Percentiles rank a stretch among this genome's conserved stretches.
phyloP scores from a whole-genome alignment of 139 green algal genomes.

The Eudorina sp. region DNA sequence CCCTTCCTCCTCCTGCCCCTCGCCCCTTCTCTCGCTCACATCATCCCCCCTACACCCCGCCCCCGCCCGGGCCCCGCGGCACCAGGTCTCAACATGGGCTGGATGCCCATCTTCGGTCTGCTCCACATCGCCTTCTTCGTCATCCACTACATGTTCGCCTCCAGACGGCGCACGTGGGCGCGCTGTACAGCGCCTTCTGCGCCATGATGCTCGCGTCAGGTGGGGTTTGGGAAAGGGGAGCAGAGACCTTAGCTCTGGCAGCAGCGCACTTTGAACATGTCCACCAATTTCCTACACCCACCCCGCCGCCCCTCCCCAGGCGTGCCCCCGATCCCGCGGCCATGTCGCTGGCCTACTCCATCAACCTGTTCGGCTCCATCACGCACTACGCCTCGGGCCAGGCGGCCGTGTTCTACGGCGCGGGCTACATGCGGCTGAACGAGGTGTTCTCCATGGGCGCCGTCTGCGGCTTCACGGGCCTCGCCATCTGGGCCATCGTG shows the following conservation, averaged over 20 bases:
- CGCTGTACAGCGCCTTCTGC: constrained; percentile 95
- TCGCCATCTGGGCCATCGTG: constrained; percentile 80
- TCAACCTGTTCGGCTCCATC: constrained; percentile 97
- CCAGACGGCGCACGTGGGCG: constrained; percentile 97
- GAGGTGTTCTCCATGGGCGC: constrained; percentile 88
- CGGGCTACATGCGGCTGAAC: constrained; percentile 85
- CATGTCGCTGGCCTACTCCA: constrained; percentile 88
- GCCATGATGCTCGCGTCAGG: constrained; percentile 93
- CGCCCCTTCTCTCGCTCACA: too few relatives aligned
- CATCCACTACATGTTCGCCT: constrained; percentile 98
- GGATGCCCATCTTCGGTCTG: constrained; percentile 84
- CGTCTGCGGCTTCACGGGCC: constrained; percentile 55
- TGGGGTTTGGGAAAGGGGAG: too few relatives aligned
- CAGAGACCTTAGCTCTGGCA: too few relatives aligned
- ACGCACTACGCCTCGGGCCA: constrained; percentile 98
- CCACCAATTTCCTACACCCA: too few relatives aligned
- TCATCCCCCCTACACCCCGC: too few relatives aligned
- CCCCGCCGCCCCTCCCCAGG: constrained; percentile 71
- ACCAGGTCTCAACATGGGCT: constrained; percentile 77
- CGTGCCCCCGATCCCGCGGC: constrained; percentile 90
- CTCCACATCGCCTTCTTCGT: constrained; percentile 91
- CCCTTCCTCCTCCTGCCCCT: not conserved
- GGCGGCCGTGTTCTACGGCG: constrained; percentile 90
- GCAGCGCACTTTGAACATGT: too few relatives aligned
- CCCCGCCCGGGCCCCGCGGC: too few relatives aligned